Evolutionary conservation across 164 flowering plant species (phyloP), one percentile per base, ranked within the genome.

Genomic region (Cinnamomum chago): DNA sequence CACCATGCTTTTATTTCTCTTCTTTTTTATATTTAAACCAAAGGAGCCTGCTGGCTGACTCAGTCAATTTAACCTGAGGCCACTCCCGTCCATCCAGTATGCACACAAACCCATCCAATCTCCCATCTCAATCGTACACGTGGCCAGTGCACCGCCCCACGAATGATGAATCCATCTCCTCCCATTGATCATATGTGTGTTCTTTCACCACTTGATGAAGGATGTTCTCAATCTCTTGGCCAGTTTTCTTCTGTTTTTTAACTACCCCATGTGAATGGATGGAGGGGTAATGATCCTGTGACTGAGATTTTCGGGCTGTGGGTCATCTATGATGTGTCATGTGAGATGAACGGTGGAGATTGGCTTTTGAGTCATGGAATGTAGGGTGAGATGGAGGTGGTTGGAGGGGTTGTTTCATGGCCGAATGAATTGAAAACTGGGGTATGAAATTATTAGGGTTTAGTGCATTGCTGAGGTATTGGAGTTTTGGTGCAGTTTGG

Each of bases 361-460:
- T 40, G 47, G 10, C 47, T 40, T 40, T 40, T 6, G 11, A 40
- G 10, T 40, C 47, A 40, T 4, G 47, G 47, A 40, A 40, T 40
- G 11, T 7, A 40, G 11, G 47, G 47, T 40, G 11, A 40, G 47
- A 12, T 55, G 60, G 7, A 55, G 60, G n/a, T 55, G 60, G 13
- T 55, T 1, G 20, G 60, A 17, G 17, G 60, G 60, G n/a, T 17
- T 55, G 6, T 55, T 15, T 14, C 18, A 20, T 55, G 18, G 15
- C 60, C n/a, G n/a, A 20, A 14, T 55, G 60, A 20, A 55, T 55
- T 15, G 60, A 55, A 20, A 55, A 17, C 18, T 9, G 50, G 20
- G 11, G 11, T 67, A 30, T 64, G 69, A 67, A 67, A 67, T 67
- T 67, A 67, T 67, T 67, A 30, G 69, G 50, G 28, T 25, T 65